Percentiles rank a stretch among this genome's conserved stretches.
Evolutionary conservation across 1,284 basidiomycete species (phyloP).

Genomic region (Sporisorium graminicola): DNA sequence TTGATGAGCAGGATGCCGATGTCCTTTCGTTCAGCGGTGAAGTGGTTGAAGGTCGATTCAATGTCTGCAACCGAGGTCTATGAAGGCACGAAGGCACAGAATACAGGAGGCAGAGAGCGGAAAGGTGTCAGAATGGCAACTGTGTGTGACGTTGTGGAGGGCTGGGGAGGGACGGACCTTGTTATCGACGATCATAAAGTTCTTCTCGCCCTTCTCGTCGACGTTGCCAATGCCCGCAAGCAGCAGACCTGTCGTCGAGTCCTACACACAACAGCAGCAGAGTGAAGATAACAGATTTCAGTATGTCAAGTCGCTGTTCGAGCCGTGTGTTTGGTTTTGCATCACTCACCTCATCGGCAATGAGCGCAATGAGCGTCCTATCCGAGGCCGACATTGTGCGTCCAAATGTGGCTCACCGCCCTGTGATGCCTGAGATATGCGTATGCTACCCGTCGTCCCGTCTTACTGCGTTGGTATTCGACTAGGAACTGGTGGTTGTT

Average conservation of each 20-base stretch:
- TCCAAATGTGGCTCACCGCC: neutral
- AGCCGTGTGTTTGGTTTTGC: neutral
- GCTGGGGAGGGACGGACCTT: conserved; percentile 36
- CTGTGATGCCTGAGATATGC: too few species aligned
- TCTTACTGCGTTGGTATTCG: too few species aligned
- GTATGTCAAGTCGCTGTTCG: neutral
- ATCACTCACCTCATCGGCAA: conserved; percentile 63
- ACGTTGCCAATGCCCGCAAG: conserved; percentile 68
- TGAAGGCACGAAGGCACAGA: too few species aligned
- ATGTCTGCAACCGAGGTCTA: conserved; percentile 63
- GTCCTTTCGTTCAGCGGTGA: conserved; percentile 64
- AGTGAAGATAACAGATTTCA: too few species aligned
- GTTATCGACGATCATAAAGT: conserved; percentile 68
- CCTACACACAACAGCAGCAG: conserved; percentile 21
- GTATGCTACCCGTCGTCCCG: too few species aligned
- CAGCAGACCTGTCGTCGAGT: conserved; percentile 68
- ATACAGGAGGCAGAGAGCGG: too few species aligned
- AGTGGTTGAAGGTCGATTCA: conserved; percentile 61
- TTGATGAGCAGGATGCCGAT: conserved; percentile 69
- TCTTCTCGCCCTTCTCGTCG: conserved; percentile 63
- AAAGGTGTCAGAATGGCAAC: neutral
- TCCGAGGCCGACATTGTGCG: conserved; percentile 51
- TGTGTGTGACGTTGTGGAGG: neutral
- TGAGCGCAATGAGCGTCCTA: conserved; percentile 59
- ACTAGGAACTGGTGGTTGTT: too few species aligned